Evolutionary conservation across 345 rosid species (phyloP).

Genomic region (Mangifera indica): DNA sequence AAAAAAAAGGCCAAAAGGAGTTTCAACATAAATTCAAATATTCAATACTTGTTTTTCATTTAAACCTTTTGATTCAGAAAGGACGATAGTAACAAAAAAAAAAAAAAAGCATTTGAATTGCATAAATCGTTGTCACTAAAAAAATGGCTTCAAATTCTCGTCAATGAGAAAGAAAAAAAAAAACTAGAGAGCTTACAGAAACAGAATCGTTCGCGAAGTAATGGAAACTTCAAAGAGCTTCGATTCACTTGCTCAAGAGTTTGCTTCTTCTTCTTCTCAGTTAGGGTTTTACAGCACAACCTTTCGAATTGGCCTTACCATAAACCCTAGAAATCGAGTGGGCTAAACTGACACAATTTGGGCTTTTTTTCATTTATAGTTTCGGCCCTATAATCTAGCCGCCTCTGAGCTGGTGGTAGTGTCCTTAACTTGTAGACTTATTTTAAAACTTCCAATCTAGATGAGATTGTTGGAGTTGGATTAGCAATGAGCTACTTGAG

Average conservation of each 20-base stretch:
- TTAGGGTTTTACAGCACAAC: conserved; percentile 3
- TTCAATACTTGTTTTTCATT: background rate
- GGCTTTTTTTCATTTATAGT: background rate
- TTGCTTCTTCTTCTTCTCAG: background rate
- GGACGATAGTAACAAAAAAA: too few relatives aligned
- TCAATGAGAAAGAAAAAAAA: background rate
- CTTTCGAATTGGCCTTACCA: background rate
- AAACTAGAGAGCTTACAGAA: background rate
- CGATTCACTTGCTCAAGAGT: background rate
- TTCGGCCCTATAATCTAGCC: background rate
- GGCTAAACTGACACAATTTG: background rate
- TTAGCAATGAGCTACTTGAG: too few relatives aligned
- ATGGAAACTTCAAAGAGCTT: background rate
- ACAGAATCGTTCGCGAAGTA: too few relatives aligned
- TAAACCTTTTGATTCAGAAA: background rate
- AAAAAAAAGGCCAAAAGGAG: too few relatives aligned
- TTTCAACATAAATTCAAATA: too few relatives aligned
- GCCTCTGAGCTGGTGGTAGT: background rate
- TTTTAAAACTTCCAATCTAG: too few relatives aligned
- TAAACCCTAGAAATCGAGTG: background rate
- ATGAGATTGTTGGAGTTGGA: too few relatives aligned
- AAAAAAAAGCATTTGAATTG: background rate
- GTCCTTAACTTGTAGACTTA: too few relatives aligned
- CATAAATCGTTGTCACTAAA: background rate
- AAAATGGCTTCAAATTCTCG: background rate